These are phyloP conservation scores for Linum tenue DNA, from an alignment of 345 rosid species.

Conservation along the genomic window DNA sequence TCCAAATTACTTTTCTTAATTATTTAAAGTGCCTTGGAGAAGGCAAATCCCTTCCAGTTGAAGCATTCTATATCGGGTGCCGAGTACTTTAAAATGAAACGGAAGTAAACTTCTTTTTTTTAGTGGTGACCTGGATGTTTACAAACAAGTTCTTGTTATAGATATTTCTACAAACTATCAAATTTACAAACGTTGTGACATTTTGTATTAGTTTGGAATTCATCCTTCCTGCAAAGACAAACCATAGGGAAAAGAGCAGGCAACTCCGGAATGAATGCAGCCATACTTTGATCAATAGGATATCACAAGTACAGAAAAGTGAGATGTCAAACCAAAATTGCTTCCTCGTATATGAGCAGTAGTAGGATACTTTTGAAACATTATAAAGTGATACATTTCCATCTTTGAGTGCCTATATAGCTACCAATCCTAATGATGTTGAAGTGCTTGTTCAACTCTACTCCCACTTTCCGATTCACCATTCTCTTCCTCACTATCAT, in stretches of 20 bases:
- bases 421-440: neutral
- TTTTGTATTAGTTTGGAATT: too few species aligned
- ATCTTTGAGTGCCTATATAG: too few species aligned
- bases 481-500: slow-evolving; percentile 4
- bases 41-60: slow-evolving; percentile 3
- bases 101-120: neutral
- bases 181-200: too few species aligned
- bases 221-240: too few species aligned
- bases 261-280: too few species aligned
- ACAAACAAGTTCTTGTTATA: too few species aligned
- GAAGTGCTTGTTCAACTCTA: slow-evolving; percentile 13
- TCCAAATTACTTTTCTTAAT: neutral
- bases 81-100: slow-evolving; percentile 3
- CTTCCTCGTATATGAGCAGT: neutral
- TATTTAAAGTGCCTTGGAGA: slow-evolving; percentile 10
- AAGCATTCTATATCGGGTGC: neutral
- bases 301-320: neutral
- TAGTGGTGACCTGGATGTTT: too few species aligned
- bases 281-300: neutral
- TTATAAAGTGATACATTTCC: too few species aligned
- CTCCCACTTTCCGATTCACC: slow-evolving; percentile 19
- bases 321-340: neutral
- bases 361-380: neutral
- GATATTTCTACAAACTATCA: too few species aligned
- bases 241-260: too few species aligned